Base-by-base conservation (phyloP, 1,139 yeast species). In the Scheffersomyces insectosa region DNA sequence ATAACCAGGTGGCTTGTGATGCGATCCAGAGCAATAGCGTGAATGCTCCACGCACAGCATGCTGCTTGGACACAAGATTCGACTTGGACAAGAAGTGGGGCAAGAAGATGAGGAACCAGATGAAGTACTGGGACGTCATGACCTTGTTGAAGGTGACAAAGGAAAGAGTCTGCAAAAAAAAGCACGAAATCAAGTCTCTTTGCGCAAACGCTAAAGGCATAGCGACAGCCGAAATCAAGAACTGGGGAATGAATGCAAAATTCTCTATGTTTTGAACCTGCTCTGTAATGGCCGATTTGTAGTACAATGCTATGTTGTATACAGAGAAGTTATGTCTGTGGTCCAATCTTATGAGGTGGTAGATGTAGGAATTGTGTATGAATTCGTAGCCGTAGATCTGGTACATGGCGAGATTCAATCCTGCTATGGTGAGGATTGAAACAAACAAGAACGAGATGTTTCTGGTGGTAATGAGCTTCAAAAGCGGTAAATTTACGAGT, bases 281-380 rank as follows among this genome's bases (percentile, higher is more conserved):
- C 28, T 33, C 30, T 12, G 14, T 27, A n/a, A 42, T 16, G 15
- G 80, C 77, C 0, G 90, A 83, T 40, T 76, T 76, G 57, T 77
- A 80, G 65, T 93, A 93, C 38, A 93, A 68, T 28, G 83, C 71
- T 14, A 89, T 70, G 57, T 93, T 88, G 75, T 91, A 93, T 1
- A 91, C 76, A 2, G 97, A 88, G 58, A 93, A 93, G 63, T 93
- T 93, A 65, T 93, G 99, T 42, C 99, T 81, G 62, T 93, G 99
- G 61, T 93, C 99, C 11, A 89, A 66, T 47, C 99, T 74, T 4
- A 80, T 73, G 40, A 93, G 67, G 62, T 93, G 99, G 60, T 93
- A 93, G 10, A 89, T 59, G 60, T 88, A 90, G 0, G 97, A 78
- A 54, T 91, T 85, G 40, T 80, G 72, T n/a, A 93, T 51, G 60